phyloP scores from a whole-genome alignment of 1,284 basidiomycete species.

The Trichosporon sp. region DNA sequence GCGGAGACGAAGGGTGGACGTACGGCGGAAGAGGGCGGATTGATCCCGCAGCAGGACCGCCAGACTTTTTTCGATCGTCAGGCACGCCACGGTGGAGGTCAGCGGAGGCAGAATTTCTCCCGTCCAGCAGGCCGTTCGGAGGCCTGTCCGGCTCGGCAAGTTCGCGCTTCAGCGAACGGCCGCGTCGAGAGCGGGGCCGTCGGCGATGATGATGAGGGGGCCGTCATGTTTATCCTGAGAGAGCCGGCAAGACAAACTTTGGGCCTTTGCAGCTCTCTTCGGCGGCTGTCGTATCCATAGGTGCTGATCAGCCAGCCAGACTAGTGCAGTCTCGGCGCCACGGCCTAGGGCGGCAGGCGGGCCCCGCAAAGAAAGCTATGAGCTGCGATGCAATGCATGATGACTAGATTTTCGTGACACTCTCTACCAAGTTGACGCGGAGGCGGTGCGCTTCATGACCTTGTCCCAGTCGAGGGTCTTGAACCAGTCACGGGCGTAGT shows the following conservation, averaged over 20 bases:
- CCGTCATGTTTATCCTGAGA: too few relatives aligned
- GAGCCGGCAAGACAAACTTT: too few relatives aligned
- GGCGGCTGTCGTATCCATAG: too few relatives aligned
- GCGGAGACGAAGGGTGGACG: not conserved
- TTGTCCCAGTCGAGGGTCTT: slow-evolving; percentile 78
- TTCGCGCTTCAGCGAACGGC: too few relatives aligned
- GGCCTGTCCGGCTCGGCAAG: not conserved
- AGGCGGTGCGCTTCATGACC: slow-evolving; percentile 47
- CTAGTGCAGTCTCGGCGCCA: too few relatives aligned
- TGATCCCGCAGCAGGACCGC: not conserved
- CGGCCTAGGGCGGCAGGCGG: too few relatives aligned
- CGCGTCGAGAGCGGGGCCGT: not conserved
- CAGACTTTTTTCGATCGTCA: not conserved
- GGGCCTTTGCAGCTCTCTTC: too few relatives aligned
- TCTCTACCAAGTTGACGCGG: slow-evolving; percentile 12
- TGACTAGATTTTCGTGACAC: not conserved
- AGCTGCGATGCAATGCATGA: slow-evolving; percentile 22
- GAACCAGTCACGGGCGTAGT: slow-evolving; percentile 88
- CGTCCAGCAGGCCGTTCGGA: not conserved
- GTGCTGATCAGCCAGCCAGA: too few relatives aligned
- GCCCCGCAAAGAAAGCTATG: not conserved
- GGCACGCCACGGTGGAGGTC: slow-evolving; percentile 3
- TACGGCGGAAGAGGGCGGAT: not conserved
- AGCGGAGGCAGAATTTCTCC: not conserved
- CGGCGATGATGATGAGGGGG: not conserved